Conservation (phyloP, 768 basidiomycete species). For the Polyporus arcularius region DNA sequence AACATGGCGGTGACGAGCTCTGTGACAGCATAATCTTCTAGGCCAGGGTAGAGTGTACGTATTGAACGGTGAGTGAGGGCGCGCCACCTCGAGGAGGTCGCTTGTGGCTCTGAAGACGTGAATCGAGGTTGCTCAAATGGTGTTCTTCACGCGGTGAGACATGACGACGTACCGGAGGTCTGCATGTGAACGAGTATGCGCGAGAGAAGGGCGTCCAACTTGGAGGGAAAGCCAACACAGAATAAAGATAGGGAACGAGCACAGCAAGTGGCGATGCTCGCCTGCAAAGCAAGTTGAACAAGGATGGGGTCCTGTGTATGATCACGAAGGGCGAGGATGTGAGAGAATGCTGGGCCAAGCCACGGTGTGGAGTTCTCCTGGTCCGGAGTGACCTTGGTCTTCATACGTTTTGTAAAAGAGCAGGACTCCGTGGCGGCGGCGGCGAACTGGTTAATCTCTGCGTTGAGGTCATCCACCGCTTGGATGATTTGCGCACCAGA, state of each 20-base stretch:
- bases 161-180: conserved; percentile 19
- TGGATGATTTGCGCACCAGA: conserved; percentile 80
- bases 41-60: conserved; percentile 63
- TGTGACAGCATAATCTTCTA: conserved; percentile 65
- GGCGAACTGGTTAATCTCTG: conserved; percentile 79
- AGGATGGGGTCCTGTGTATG: conserved; percentile 76
- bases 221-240: conserved; percentile 73
- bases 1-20: conserved; percentile 76
- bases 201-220: conserved; percentile 61
- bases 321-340: conserved; percentile 61
- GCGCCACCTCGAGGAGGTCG: conserved; percentile 77
- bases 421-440: conserved; percentile 71
- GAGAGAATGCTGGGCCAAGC: conserved; percentile 62
- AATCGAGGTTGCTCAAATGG: not conserved
- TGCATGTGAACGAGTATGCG: conserved; percentile 29
- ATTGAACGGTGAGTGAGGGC: conserved; percentile 71
- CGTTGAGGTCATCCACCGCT: conserved; percentile 77
- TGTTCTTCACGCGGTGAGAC: conserved; percentile 6
- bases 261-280: conserved; percentile 65
- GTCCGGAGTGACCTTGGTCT: conserved; percentile 21
- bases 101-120: conserved; percentile 62
- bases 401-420: conserved; percentile 34
- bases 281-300: conserved; percentile 76
- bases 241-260: conserved; percentile 69
- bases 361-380: conserved; percentile 55